A percentile compares a stretch with the other conserved stretches of the same genome.
These are phyloP conservation scores for Saccharomyces hybrid DNA, from an alignment of 1,139 yeast genomes.

Conservation along the genomic window DNA sequence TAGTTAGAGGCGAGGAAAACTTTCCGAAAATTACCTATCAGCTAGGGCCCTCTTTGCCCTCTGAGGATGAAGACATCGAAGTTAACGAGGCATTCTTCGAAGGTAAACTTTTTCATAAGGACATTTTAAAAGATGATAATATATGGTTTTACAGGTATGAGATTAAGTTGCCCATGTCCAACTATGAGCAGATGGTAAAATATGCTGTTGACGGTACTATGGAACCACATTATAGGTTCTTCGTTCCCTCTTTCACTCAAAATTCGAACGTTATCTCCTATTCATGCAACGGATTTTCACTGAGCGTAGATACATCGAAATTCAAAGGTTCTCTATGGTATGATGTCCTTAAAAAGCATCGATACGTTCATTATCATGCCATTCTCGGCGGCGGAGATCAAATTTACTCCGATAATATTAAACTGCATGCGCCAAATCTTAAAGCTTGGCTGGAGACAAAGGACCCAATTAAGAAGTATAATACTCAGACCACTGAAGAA, in stretches of 20 bases:
- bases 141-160: conserved; percentile 55
- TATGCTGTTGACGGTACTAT: conserved; percentile 46
- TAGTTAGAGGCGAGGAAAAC: conserved; percentile 17
- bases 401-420: conserved; percentile 78
- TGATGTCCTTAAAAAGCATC: conserved; percentile 68
- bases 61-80: conserved; percentile 3
- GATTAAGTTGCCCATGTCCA: conserved; percentile 41
- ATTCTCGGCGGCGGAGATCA: conserved; percentile 99
- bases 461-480: conserved; percentile 40
- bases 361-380: conserved; percentile 65
- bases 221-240: conserved; percentile 36
- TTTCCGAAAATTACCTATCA: conserved; percentile 24
- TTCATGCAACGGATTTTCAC: conserved; percentile 91
- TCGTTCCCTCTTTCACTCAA: conserved; percentile 20
- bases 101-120: conserved; percentile 38
- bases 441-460: conserved; percentile 55
- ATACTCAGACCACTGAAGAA: conserved; percentile 38
- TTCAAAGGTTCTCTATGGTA: conserved; percentile 78
- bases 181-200: conserved; percentile 50
- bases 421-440: conserved; percentile 46
- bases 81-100: conserved; percentile 40
- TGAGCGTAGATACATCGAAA: conserved; percentile 55
- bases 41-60: conserved; percentile 22
- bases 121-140: conserved; percentile 29
- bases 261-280: conserved; percentile 66